Base-by-base conservation (phyloP, 2,329 filamentous ascomycete species). In the Massarina eburnea region DNA sequence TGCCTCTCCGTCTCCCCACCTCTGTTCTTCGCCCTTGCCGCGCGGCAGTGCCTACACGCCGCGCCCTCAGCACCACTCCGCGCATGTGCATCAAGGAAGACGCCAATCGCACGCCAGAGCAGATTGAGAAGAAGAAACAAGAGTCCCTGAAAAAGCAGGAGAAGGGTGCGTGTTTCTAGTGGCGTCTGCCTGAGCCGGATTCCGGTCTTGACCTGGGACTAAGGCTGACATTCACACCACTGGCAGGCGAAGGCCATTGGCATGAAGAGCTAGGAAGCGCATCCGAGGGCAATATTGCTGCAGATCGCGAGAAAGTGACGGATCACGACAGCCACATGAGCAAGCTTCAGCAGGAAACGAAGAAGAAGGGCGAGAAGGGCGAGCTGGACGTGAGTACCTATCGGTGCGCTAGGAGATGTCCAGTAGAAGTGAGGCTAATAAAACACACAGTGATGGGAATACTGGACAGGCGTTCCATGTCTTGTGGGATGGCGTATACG, bases 341-440 rank as follows among this genome's bases (percentile, higher is more conserved):
- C 54, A 64, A 75, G 15, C 46, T 77, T 51, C 74, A 77, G 56
- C 62, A 75, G 58, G 58, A 76, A 61, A 72, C 68, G 2, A 67
- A 65, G 48, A 55, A 68, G 49, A 65, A 73, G 62, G 63, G 65
- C 4, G 64, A 76, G 58, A 64, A 72, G 52, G 71, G 64, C 9
- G 48, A 65, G 29, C 38, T 67, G 30, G 59, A 30, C 27, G n/a
- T n/a, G n/a, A n/a, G n/a, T n/a, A n/a, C n/a, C n/a, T n/a, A n/a
- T n/a, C n/a, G n/a, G n/a, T n/a, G 27, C 41, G 35, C 35, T 39
- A 40, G 24, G 6, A 26, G 10, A 10, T 26, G 10, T 6, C 24
- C 14, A 45, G 26, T 39, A 27, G 40, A n/a, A 20, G 17, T 35
- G 22, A 27, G 14, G 29, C 14, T 26, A 26, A 26, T 26, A 6